Conservation (phyloP, 1,139 yeast genomes). For the Kazachstania sp. region DNA sequence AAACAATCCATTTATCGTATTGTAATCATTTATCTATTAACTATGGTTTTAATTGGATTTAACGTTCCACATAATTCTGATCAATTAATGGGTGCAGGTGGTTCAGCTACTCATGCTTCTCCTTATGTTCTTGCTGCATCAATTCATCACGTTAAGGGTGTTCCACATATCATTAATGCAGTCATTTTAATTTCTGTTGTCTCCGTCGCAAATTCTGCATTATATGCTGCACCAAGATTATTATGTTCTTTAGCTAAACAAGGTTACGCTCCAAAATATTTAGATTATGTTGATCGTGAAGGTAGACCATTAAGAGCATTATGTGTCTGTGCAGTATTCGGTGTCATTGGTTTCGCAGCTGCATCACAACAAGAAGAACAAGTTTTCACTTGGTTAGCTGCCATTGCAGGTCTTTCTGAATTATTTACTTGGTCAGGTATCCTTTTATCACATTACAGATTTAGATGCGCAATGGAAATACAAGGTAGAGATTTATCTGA, state of each 20-base stretch:
- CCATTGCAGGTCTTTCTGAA: slow-evolving; percentile 77
- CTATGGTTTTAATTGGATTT: slow-evolving; percentile 54
- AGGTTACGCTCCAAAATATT: slow-evolving; percentile 58
- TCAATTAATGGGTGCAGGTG: slow-evolving; percentile 39
- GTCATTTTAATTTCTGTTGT: slow-evolving; percentile 61
- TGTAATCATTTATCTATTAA: slow-evolving; percentile 48
- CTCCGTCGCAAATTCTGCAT: slow-evolving; percentile 70
- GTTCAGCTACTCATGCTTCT: slow-evolving; percentile 43
- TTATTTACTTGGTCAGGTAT: slow-evolving; percentile 78
- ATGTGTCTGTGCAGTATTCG: slow-evolving; percentile 61
- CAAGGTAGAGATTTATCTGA: slow-evolving; percentile 62
- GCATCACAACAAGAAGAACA: slow-evolving; percentile 55
- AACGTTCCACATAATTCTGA: slow-evolving; percentile 53
- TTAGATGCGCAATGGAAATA: slow-evolving; percentile 60
- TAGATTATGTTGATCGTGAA: slow-evolving; percentile 45
- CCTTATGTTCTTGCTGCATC: slow-evolving; percentile 72
- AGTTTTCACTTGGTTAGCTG: slow-evolving; percentile 70
- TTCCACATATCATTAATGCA: slow-evolving; percentile 67
- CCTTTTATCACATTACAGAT: slow-evolving; percentile 66
- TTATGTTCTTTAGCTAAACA: slow-evolving; percentile 74
- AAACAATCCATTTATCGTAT: slow-evolving; percentile 72
- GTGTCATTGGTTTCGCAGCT: slow-evolving; percentile 65
- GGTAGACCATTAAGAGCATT: slow-evolving; percentile 59
- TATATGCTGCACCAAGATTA: slow-evolving; percentile 74
- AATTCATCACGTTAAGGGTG: slow-evolving; percentile 57